Evolutionary conservation across 257 asterid species (phyloP).

Genomic region (Ilex asprella): DNA sequence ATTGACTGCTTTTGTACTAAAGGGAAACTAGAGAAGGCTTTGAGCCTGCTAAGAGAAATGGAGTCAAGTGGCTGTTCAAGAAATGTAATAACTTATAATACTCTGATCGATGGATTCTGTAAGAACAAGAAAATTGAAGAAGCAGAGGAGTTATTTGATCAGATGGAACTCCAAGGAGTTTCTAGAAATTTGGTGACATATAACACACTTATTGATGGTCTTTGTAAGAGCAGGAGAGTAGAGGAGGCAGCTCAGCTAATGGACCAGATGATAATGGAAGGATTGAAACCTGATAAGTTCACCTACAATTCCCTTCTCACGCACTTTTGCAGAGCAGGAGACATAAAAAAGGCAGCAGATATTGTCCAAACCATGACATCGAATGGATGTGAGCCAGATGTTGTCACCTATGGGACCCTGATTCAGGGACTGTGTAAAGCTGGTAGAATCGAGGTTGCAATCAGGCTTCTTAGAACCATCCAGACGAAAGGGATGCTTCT

Average conservation of each 20-base stretch:
- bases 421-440: constrained; percentile 87
- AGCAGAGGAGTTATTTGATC: constrained; percentile 87
- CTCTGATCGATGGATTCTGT: constrained; percentile 75
- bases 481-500: constrained; percentile 83
- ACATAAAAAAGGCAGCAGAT: constrained; percentile 83
- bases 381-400: constrained; percentile 79
- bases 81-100: constrained; percentile 67
- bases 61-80: constrained; percentile 72
- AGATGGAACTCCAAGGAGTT: constrained; percentile 80
- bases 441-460: constrained; percentile 61
- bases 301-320: constrained; percentile 74
- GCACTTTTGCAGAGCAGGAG: constrained; percentile 74
- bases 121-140: constrained; percentile 63
- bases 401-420: constrained; percentile 70
- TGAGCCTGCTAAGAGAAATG: constrained; percentile 71
- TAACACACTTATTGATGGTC: constrained; percentile 85
- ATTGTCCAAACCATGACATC: constrained; percentile 71
- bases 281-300: constrained; percentile 66
- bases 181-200: constrained; percentile 68
- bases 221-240: constrained; percentile 60
- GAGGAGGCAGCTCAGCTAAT: constrained; percentile 87
- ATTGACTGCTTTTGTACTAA: constrained; percentile 62
- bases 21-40: constrained; percentile 64
- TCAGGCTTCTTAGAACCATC: constrained; percentile 61
- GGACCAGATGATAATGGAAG: constrained; percentile 93